Evolutionary conservation across 1,284 basidiomycete species (phyloP).

Genomic region (Vanrija humicola): DNA sequence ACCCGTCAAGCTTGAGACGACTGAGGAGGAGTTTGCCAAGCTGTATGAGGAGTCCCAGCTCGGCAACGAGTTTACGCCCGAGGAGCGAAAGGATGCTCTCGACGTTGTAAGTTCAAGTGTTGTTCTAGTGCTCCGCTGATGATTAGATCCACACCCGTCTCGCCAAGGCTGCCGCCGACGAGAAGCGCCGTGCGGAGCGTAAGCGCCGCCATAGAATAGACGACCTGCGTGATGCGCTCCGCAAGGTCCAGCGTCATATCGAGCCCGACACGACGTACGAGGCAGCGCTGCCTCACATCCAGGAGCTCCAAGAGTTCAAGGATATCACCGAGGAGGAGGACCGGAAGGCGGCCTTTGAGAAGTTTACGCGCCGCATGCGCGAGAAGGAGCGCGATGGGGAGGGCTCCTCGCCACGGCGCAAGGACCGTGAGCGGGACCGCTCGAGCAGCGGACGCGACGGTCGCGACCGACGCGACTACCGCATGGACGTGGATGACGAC

Average conservation of each 20-base stretch:
- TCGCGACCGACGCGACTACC: constrained; percentile 26
- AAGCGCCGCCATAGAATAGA: constrained; percentile 83
- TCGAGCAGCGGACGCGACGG: constrained; percentile 20
- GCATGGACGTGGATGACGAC: constrained; percentile 18
- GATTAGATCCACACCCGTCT: constrained; percentile 67
- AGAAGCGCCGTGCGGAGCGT: constrained; percentile 73
- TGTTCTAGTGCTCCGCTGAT: background rate
- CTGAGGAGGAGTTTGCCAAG: constrained; percentile 55
- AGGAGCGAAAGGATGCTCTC: constrained; percentile 59
- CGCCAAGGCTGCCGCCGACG: constrained; percentile 70
- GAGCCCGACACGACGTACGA: constrained; percentile 72
- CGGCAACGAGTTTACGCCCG: constrained; percentile 46
- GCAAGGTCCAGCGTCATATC: constrained; percentile 70
- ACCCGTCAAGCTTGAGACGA: constrained; percentile 48
- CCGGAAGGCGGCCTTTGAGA: constrained; percentile 70
- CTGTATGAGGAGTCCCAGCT: constrained; percentile 53
- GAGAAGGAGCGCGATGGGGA: constrained; percentile 66
- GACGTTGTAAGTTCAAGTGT: constrained; percentile 57
- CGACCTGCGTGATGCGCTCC: constrained; percentile 91
- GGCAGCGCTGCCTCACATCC: constrained; percentile 67
- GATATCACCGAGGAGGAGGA: constrained; percentile 72
- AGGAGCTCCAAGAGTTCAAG: constrained; percentile 75
- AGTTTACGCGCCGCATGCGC: constrained; percentile 82
- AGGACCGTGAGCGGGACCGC: constrained; percentile 16
- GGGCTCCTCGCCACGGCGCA: constrained; percentile 21